These are phyloP conservation scores for Spiraea crenata DNA, from an alignment of 331 rosid species.

Conservation along the genomic window DNA sequence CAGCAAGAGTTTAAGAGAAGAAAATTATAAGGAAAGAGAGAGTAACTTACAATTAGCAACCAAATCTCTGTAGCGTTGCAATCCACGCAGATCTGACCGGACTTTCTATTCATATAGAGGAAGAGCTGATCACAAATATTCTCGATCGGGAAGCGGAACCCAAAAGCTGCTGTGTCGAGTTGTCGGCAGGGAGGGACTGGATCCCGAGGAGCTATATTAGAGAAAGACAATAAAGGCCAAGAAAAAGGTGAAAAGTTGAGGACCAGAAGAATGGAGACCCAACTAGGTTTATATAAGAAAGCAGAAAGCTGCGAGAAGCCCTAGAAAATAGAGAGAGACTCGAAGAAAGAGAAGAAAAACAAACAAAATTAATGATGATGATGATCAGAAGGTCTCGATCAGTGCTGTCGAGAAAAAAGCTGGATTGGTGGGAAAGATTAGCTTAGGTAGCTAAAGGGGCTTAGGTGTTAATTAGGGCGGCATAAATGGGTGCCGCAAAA, in stretches of 20 bases:
- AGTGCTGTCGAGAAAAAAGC: constrained; percentile 34
- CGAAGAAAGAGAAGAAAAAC: background rate
- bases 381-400: too few species aligned
- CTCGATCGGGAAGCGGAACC: background rate
- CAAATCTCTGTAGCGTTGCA: background rate
- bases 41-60: background rate
- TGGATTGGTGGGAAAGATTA: constrained; percentile 70
- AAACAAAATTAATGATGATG: background rate
- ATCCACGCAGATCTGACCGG: background rate
- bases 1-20: background rate
- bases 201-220: constrained; percentile 39
- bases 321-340: constrained; percentile 22
- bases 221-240: background rate
- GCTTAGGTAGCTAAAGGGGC: too few species aligned
- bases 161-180: constrained; percentile 23
- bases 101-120: too few species aligned
- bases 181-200: constrained; percentile 43
- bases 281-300: constrained; percentile 34
- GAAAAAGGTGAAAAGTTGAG: constrained; percentile 15
- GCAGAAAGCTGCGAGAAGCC: constrained; percentile 32
- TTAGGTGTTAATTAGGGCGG: constrained; percentile 22
- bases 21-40: background rate
- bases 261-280: constrained; percentile 28
- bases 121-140: too few species aligned
- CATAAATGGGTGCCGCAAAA: constrained; percentile 46